Percentiles rank a stretch among this genome's conserved stretches.
These are phyloP conservation scores for Paramecium sexaurelia DNA, from an alignment of 73 alveolate genomes.

Conservation along the genomic window DNA sequence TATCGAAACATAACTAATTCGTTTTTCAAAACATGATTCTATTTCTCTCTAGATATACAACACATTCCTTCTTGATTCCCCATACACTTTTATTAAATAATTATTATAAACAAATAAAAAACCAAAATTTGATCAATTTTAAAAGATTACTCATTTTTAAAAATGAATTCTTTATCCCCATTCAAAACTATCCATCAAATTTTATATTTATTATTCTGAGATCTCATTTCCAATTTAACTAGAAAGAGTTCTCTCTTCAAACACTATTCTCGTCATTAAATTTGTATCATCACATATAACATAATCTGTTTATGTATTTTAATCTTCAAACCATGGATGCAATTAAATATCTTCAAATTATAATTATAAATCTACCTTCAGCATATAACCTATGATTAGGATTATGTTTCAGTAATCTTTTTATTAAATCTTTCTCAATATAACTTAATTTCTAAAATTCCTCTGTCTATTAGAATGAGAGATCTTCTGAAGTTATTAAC, in stretches of 20 bases:
- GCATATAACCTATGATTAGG: constrained; percentile 26
- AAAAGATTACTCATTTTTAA: neutral
- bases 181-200: neutral
- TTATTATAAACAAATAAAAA: neutral
- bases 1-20: constrained; percentile 41
- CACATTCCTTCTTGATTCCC: constrained; percentile 38
- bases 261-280: too few relatives aligned
- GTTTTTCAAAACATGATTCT: constrained; percentile 35
- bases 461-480: neutral
- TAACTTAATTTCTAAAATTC: neutral
- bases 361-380: too few relatives aligned
- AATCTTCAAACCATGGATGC: constrained; percentile 2
- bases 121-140: neutral
- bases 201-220: neutral
- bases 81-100: neutral
- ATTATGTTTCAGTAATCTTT: neutral
- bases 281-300: too few relatives aligned
- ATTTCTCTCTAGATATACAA: constrained; percentile 52
- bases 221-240: neutral
- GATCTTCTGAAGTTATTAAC: constrained; percentile 14
- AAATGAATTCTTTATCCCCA: neutral
- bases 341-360: neutral
- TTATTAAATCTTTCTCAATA: neutral
- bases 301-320: too few relatives aligned
- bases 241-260: neutral